These are phyloP conservation scores for Trametes maxima DNA, from an alignment of 768 basidiomycete genomes.

Conservation along the genomic window DNA sequence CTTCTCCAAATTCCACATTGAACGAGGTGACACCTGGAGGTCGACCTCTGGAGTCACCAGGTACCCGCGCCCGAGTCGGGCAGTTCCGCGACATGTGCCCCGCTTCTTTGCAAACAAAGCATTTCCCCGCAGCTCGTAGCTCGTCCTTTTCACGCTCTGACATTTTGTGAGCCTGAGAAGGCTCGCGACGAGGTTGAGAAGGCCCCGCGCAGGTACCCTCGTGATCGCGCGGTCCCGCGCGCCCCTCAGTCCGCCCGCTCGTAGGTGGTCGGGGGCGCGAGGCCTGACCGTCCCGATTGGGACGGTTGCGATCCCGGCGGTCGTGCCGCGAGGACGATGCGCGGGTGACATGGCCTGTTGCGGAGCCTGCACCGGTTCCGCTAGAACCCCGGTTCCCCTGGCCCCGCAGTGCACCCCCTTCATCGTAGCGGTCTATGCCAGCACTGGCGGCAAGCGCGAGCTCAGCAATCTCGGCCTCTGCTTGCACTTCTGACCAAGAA, in stretches of 20 bases:
- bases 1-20: neutral
- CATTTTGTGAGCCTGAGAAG: neutral
- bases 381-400: neutral
- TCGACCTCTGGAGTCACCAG: neutral
- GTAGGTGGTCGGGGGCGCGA: too few species aligned
- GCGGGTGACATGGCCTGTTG: too few species aligned
- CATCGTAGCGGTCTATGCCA: neutral
- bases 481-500: neutral
- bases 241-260: too few species aligned
- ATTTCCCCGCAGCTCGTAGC: neutral
- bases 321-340: too few species aligned
- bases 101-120: neutral
- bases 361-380: too few species aligned
- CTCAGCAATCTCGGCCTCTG: slow-evolving; percentile 1
- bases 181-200: neutral
- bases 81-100: neutral
- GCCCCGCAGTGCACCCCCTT: neutral
- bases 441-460: neutral
- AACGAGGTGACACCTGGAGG: neutral
- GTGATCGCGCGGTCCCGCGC: neutral
- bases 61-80: neutral
- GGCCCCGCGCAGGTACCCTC: too few species aligned
- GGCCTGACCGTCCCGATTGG: too few species aligned
- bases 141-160: neutral
- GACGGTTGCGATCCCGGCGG: too few species aligned